Evolutionary conservation across 2,329 filamentous ascomycete species (phyloP).

Genomic region (Elsinoe australis): DNA sequence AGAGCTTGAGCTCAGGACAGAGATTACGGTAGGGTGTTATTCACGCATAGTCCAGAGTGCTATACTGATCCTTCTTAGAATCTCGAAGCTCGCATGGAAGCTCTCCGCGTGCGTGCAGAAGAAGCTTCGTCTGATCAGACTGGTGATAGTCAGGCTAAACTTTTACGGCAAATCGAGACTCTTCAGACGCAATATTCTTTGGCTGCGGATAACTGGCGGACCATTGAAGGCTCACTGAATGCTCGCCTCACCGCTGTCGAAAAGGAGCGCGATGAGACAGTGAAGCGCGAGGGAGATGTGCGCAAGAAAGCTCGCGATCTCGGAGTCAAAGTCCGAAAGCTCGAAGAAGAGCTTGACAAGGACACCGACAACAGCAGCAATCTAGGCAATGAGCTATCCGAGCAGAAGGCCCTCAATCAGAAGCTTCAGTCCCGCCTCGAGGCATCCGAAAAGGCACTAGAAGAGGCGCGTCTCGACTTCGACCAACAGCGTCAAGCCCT

Average conservation of each 20-base stretch:
- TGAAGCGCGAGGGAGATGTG: slow-evolving; percentile 75
- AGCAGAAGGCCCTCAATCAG: slow-evolving; percentile 53
- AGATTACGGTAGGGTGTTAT: slow-evolving; percentile 50
- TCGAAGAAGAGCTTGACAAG: slow-evolving; percentile 78
- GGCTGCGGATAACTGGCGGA: slow-evolving; percentile 95
- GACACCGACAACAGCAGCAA: slow-evolving; percentile 56
- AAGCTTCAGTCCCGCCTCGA: slow-evolving; percentile 58
- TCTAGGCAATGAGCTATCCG: slow-evolving; percentile 56
- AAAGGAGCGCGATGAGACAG: slow-evolving; percentile 81
- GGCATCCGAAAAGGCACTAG: slow-evolving; percentile 55
- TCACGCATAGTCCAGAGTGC: too few relatives aligned
- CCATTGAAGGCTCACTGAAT: slow-evolving; percentile 79
- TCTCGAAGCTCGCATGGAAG: slow-evolving; percentile 83
- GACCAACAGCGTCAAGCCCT: slow-evolving; percentile 52
- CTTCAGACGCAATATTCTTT: slow-evolving; percentile 91
- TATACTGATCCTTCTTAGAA: slow-evolving; percentile 42
- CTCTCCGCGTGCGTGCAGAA: slow-evolving; percentile 75
- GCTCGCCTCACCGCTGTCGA: slow-evolving; percentile 71
- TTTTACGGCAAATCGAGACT: slow-evolving; percentile 89
- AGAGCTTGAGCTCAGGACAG: slow-evolving; percentile 73
- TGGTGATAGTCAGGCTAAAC: slow-evolving; percentile 78
- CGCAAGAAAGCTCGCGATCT: slow-evolving; percentile 82
- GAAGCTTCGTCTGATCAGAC: slow-evolving; percentile 77
- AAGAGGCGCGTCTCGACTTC: slow-evolving; percentile 50
- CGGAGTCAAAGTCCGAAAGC: slow-evolving; percentile 58